Percentiles rank a stretch among this genome's conserved stretches.
These are phyloP conservation scores for Trametes gibbosa DNA, from an alignment of 768 basidiomycete genomes.

Conservation along the genomic window DNA sequence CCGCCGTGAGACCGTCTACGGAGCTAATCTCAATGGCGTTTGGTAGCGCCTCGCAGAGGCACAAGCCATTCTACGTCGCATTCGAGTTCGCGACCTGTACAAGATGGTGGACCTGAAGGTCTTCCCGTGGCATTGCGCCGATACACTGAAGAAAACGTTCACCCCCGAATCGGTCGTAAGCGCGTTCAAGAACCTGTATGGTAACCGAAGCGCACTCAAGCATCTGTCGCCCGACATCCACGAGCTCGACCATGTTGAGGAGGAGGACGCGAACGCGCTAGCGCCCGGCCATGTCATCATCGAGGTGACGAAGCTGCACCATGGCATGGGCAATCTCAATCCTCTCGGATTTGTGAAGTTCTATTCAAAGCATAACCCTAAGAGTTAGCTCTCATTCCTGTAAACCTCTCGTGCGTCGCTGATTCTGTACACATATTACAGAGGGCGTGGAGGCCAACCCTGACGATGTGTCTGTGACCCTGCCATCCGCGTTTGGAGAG, in stretches of 20 bases:
- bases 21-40: background rate
- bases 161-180: slow-evolving; percentile 38
- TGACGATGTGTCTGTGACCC: slow-evolving; percentile 63
- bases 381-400: slow-evolving; percentile 38
- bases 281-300: slow-evolving; percentile 57
- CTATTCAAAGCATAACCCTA: slow-evolving; percentile 62
- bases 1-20: background rate
- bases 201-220: background rate
- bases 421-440: background rate
- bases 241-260: slow-evolving; percentile 14
- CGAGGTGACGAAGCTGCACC: slow-evolving; percentile 64
- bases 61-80: slow-evolving; percentile 58
- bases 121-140: slow-evolving; percentile 34
- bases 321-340: slow-evolving; percentile 69
- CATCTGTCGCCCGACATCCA: background rate
- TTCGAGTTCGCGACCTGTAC: slow-evolving; percentile 66
- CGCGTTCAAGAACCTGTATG: slow-evolving; percentile 26
- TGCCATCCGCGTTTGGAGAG: slow-evolving; percentile 68
- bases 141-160: slow-evolving; percentile 27
- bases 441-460: slow-evolving; percentile 42
- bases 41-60: slow-evolving; percentile 58
- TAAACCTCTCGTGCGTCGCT: background rate
- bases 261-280: slow-evolving; percentile 36
- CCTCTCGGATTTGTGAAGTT: slow-evolving; percentile 71
- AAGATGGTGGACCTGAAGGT: slow-evolving; percentile 65